Evolutionary conservation across 768 basidiomycete species (phyloP), one percentile per base, ranked within the genome.

Genomic region (Tylopilus balloui): DNA sequence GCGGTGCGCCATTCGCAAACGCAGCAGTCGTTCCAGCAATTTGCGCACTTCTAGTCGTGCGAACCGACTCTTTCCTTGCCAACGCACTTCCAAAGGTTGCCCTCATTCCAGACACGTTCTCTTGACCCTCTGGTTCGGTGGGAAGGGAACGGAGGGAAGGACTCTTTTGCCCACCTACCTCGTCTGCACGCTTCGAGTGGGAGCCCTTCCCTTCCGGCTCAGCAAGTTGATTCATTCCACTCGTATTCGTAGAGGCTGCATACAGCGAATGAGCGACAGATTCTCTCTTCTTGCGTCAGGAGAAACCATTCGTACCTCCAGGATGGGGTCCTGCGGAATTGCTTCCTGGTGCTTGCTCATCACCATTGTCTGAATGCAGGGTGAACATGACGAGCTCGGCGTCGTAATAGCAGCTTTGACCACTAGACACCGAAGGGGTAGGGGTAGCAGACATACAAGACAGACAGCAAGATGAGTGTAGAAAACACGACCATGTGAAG

Each of bases 1-100:
- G 76, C 1, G 77, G 78, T 9, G 80, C 77, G 1, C 82, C 83
- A 38, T 74, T 72, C 23, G 73, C 73, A 59, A 84, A 82, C 4
- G 78, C 65, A 17, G 60, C 41, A 14, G 58, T 36, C 3, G 58
- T 39, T 13, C 37, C 48, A 15, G 41, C 34, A 5, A 55, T 57
- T 19, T 44, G 60, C 19, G 40, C 52, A 36, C 61, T 66, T 41
- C 49, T 52, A 12, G 48, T 40, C 12, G 59, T 65, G 29, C 65
- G 58, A 31, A 56, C 45, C 6, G 67, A 69, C 21, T 23, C 57
- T 27, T 42, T 58, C 28, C 56, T 65, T n/a, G 23, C 52, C 29
- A 59, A 5, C 8, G 17, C 12, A 3, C 37, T 36, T 20, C 19
- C 19, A 3, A 31, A 45, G 14, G 1, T 32, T 14, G 28, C 14